phyloP scores from a whole-genome alignment of 306 rosid genomes.

The Pachyrhizus erosus region DNA sequence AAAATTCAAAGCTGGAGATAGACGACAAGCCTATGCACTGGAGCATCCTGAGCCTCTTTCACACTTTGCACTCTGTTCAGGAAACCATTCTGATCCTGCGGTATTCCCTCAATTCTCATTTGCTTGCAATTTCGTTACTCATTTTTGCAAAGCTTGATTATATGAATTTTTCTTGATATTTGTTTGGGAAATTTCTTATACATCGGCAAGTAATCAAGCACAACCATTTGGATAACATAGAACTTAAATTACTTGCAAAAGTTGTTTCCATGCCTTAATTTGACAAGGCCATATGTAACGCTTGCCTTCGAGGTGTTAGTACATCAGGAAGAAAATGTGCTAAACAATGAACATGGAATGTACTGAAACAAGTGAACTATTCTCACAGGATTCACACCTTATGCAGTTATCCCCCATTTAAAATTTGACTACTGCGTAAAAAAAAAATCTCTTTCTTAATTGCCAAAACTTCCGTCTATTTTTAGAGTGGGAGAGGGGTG shows the following conservation, averaged over 20 bases:
- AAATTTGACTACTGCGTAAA: neutral
- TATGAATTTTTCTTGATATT: neutral
- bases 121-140: neutral
- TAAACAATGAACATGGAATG: neutral
- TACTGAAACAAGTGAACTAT: neutral
- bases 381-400: neutral
- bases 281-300: neutral
- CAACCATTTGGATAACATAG: neutral
- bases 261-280: neutral
- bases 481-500: neutral
- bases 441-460: neutral
- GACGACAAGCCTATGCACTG: constrained; percentile 66
- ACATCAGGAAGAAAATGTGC: neutral
- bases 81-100: constrained; percentile 98
- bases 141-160: neutral
- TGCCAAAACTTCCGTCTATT: neutral
- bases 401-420: neutral
- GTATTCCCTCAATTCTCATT: constrained; percentile 52
- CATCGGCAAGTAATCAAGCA: neutral
- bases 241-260: neutral
- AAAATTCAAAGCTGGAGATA: constrained; percentile 78
- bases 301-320: neutral
- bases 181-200: neutral
- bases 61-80: constrained; percentile 86
- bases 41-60: constrained; percentile 83